Evolutionary conservation across 495 filamentous ascomycete species (phyloP).

Genomic region (Margaritispora aquatica): DNA sequence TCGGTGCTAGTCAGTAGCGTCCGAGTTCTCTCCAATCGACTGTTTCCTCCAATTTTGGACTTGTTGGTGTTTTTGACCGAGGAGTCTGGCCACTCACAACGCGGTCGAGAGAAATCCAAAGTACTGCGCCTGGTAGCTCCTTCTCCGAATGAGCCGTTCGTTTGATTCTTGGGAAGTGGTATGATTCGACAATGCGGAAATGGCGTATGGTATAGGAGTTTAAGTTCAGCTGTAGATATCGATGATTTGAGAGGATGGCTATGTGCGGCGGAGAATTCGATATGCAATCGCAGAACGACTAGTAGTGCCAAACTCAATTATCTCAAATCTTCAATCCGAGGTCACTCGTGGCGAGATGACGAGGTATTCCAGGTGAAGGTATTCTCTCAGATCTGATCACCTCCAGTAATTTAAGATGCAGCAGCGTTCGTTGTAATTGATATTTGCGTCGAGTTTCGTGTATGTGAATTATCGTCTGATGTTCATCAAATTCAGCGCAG

Average conservation of each 20-base stretch:
- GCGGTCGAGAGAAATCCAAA: background rate
- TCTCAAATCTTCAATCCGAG: background rate
- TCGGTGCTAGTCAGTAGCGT: slow-evolving; percentile 2
- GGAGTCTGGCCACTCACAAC: slow-evolving; percentile 13
- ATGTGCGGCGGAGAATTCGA: background rate
- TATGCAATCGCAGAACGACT: background rate
- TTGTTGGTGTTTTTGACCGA: background rate
- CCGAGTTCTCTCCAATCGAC: background rate
- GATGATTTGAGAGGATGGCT: background rate
- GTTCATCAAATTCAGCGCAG: slow-evolving; percentile 4
- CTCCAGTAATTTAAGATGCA: too few species aligned
- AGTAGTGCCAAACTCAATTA: slow-evolving; percentile 10
- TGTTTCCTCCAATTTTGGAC: background rate
- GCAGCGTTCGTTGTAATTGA: background rate
- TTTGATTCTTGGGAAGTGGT: background rate
- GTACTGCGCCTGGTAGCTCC: background rate
- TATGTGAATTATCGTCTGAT: slow-evolving; percentile 12
- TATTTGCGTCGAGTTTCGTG: background rate
- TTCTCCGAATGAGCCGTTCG: background rate
- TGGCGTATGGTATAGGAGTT: background rate
- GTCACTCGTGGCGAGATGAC: slow-evolving; percentile 2
- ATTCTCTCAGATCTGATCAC: background rate
- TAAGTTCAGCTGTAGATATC: slow-evolving; percentile 1
- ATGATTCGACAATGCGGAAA: background rate
- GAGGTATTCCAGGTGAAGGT: background rate